Evolutionary conservation across 2,329 filamentous ascomycete species (phyloP).

Genomic region (Colletotrichum sp.): DNA sequence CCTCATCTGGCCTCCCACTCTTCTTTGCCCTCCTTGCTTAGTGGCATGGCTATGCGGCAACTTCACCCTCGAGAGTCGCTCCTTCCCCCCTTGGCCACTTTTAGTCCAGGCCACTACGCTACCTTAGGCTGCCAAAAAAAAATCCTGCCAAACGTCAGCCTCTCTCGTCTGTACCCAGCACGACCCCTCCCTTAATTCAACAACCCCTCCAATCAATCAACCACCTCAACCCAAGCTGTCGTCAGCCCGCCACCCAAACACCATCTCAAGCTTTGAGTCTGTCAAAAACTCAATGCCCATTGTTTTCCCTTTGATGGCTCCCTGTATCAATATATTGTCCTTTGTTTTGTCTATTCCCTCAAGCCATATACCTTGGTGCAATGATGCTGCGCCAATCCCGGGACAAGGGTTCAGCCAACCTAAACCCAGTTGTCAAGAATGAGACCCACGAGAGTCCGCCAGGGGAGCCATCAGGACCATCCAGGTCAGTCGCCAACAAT

Average conservation of each 20-base stretch:
- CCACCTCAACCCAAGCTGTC: not conserved
- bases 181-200: slow-evolving; percentile 3
- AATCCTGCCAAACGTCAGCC: not conserved
- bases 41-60: not conserved
- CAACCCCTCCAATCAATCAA: not conserved
- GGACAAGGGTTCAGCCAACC: not conserved
- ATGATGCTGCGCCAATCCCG: not conserved
- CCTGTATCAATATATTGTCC: not conserved
- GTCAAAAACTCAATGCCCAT: not conserved
- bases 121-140: not conserved
- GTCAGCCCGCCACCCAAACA: not conserved
- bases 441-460: not conserved
- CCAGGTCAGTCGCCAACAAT: not conserved
- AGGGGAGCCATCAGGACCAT: not conserved
- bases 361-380: not conserved
- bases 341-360: not conserved
- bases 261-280: not conserved
- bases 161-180: not conserved
- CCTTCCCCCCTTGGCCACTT: not conserved
- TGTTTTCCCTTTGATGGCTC: not conserved
- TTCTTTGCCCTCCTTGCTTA: not conserved
- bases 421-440: not conserved
- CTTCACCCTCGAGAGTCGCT: not conserved
- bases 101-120: not conserved
- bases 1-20: not conserved